phyloP scores from a whole-genome alignment of 2,329 filamentous ascomycete genomes.

The Chaetomium olivaceum region DNA sequence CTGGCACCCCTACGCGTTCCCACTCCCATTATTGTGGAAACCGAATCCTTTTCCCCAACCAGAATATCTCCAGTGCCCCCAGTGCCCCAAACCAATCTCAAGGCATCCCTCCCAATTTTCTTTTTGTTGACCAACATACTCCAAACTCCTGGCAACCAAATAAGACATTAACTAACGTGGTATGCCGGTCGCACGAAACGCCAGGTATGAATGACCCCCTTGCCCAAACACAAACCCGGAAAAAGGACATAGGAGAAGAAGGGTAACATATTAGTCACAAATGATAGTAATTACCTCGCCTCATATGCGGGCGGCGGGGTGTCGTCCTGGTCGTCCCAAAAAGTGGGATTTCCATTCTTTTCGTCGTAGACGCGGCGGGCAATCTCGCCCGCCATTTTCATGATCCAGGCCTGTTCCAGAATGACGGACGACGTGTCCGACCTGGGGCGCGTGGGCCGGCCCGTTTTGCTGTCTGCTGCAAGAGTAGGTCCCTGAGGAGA shows the following conservation, averaged over 20 bases:
- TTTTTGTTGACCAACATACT: conserved; percentile 21
- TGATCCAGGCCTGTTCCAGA: conserved; percentile 80
- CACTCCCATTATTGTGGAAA: neutral
- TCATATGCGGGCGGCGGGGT: conserved; percentile 64
- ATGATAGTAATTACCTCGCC: conserved; percentile 37
- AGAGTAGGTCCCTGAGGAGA: neutral
- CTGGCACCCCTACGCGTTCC: conserved; percentile 1
- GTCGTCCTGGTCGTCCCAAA: conserved; percentile 59
- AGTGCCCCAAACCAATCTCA: conserved; percentile 11
- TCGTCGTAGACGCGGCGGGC: conserved; percentile 85
- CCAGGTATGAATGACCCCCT: conserved; percentile 11
- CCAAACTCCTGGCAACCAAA: conserved; percentile 18
- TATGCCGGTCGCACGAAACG: conserved; percentile 17
- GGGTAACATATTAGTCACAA: conserved; percentile 10
- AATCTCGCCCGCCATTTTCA: conserved; percentile 93
- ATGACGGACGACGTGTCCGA: conserved; percentile 61
- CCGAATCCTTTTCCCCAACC: conserved; percentile 5
- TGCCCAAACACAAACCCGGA: conserved; percentile 4
- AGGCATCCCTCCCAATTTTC: conserved; percentile 3
- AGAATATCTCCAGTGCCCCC: conserved; percentile 1
- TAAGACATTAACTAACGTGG: conserved; percentile 22
- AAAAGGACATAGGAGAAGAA: conserved; percentile 21
- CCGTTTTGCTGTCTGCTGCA: conserved; percentile 35
- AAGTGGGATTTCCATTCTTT: conserved; percentile 60
- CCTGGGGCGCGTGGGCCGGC: conserved; percentile 34